These are phyloP conservation scores for Beauveria sp. DNA, from an alignment of 2,329 filamentous ascomycete species.

Conservation along the genomic window DNA sequence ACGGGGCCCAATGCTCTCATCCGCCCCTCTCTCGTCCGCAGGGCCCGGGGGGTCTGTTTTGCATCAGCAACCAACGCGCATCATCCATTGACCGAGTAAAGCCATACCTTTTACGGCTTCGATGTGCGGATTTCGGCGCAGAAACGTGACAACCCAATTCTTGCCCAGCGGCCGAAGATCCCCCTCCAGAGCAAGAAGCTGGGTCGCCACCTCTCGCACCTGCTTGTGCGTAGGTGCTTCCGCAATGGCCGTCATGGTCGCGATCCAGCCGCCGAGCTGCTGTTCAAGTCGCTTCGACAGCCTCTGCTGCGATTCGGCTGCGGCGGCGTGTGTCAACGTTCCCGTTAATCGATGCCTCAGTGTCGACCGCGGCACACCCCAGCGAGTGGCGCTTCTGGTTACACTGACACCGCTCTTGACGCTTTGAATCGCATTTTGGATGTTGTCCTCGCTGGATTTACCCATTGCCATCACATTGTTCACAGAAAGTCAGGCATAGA, in stretches of 20 bases:
- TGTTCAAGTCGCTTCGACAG: constrained; percentile 11
- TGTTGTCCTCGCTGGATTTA: neutral
- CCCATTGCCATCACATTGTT: neutral
- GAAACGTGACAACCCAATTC: constrained; percentile 10
- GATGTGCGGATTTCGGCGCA: constrained; percentile 4
- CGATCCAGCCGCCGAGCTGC: constrained; percentile 10
- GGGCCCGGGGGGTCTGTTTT: neutral
- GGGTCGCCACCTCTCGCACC: neutral
- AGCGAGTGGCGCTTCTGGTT: neutral
- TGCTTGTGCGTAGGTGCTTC: constrained; percentile 8
- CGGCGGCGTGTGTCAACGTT: neutral
- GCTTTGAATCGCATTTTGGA: neutral
- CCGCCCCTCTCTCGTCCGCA: neutral
- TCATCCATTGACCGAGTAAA: neutral
- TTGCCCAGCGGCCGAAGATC: constrained; percentile 8
- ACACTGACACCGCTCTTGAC: neutral
- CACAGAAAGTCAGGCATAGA: no score
- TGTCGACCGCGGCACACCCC: neutral
- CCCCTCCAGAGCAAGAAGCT: constrained; percentile 5
- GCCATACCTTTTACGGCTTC: neutral
- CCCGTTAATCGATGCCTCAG: neutral
- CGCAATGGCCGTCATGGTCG: neutral
- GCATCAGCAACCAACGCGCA: neutral
- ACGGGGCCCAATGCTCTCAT: neutral
- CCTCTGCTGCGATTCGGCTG: neutral